phyloP scores from a whole-genome alignment of 305 asterid genomes.

The Fraxinus angustifolia region DNA sequence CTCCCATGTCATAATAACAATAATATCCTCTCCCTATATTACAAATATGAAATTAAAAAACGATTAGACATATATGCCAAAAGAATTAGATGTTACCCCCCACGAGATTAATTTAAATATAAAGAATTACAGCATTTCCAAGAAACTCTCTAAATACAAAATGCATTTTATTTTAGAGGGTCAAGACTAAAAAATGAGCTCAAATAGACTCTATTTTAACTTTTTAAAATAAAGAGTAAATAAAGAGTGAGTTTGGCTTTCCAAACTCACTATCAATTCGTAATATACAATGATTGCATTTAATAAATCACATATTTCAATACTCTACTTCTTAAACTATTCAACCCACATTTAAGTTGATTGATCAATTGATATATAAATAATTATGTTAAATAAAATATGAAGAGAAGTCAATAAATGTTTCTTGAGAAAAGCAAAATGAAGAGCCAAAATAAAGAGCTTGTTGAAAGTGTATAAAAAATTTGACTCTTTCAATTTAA shows the following conservation, averaged over 20 bases:
- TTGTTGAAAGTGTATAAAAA: neutral
- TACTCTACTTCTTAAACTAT: neutral
- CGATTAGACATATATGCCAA: neutral
- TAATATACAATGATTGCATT: no score
- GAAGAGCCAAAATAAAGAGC: neutral
- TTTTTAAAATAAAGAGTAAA: no score
- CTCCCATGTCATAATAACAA: constrained; percentile 87
- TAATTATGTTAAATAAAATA: no score
- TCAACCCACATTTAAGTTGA: neutral
- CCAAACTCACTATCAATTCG: no score
- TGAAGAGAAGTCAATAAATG: neutral
- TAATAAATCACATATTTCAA: neutral
- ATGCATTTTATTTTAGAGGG: no score
- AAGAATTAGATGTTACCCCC: neutral
- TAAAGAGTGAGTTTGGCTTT: no score
- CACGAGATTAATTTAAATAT: neutral
- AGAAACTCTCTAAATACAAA: neutral
- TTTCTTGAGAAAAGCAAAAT: neutral
- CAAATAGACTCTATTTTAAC: no score
- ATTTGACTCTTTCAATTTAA: neutral
- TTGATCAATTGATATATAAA: neutral
- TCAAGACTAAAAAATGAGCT: no score
- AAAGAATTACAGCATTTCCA: neutral
- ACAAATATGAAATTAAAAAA: constrained; percentile 5
- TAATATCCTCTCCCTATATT: constrained; percentile 74